phyloP scores from a whole-genome alignment of 2,329 filamentous ascomycete species.

The Cytospora mali region DNA sequence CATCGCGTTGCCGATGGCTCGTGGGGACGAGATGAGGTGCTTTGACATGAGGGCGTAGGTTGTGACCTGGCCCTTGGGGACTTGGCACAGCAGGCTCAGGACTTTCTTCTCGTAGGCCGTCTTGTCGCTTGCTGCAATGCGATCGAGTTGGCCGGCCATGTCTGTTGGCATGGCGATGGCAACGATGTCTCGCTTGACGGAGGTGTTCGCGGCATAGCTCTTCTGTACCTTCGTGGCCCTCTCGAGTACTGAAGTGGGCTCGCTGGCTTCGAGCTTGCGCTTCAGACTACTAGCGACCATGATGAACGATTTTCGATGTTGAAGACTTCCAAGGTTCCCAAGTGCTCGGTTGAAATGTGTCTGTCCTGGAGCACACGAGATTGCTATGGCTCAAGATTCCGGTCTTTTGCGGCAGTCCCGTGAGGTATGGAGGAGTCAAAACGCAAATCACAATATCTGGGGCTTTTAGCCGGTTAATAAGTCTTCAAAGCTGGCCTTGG shows the following conservation, averaged over 20 bases:
- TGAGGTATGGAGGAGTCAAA: background rate
- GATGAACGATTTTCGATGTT: background rate
- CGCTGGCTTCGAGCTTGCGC: background rate
- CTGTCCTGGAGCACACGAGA: background rate
- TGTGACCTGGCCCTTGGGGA: constrained; percentile 73
- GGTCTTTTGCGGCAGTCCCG: background rate
- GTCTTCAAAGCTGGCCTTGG: background rate
- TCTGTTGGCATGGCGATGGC: constrained; percentile 20
- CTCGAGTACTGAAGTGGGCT: background rate
- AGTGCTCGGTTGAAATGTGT: background rate
- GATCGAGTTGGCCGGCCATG: constrained; percentile 46
- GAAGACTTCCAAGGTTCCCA: background rate
- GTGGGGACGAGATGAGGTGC: constrained; percentile 69
- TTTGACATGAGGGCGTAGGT: constrained; percentile 76
- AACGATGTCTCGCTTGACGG: constrained; percentile 3
- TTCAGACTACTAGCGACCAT: constrained; percentile 17
- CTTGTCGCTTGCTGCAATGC: constrained; percentile 47
- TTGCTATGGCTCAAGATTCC: background rate
- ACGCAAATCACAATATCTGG: no score
- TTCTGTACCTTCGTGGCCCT: constrained; percentile 13
- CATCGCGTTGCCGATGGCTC: constrained; percentile 78
- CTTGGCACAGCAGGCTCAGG: constrained; percentile 73
- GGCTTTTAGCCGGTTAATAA: background rate
- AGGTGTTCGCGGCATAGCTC: constrained; percentile 16
- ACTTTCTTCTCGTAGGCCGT: constrained; percentile 65